Evolutionary conservation across 805 yeast genomes (phyloP).

Genomic region (Lachancea cidri): DNA sequence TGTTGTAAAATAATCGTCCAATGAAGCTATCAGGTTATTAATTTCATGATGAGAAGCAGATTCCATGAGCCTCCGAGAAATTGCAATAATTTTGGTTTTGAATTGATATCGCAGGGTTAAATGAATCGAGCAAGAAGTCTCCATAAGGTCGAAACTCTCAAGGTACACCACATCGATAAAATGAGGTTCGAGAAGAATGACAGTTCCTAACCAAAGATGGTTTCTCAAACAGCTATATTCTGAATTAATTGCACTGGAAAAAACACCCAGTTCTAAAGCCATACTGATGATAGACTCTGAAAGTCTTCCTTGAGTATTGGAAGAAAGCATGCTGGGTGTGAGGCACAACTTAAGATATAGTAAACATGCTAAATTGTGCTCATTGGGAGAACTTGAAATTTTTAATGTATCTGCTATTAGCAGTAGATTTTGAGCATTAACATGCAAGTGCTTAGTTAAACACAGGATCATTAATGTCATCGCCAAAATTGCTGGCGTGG

Average conservation of each 20-base stretch:
- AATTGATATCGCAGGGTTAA: not conserved
- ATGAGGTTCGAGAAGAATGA: slow-evolving; percentile 2
- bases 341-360: slow-evolving; percentile 4
- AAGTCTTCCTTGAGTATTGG: not conserved
- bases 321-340: not conserved
- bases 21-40: not conserved
- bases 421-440: not conserved
- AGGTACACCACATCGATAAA: slow-evolving; percentile 1
- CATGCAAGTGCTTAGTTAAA: slow-evolving; percentile 1
- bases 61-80: not conserved
- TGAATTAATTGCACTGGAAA: not conserved
- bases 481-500: not conserved
- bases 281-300: slow-evolving; percentile 1
- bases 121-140: not conserved
- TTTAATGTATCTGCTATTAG: not conserved
- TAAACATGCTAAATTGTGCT: slow-evolving; percentile 6
- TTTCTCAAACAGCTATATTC: not conserved
- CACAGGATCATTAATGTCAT: slow-evolving; percentile 1
- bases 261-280: slow-evolving; percentile 6
- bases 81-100: slow-evolving; percentile 1
- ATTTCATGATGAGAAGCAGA: not conserved
- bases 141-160: not conserved
- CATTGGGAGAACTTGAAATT: not conserved
- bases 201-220: slow-evolving; percentile 7
- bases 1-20: not conserved